phyloP scores from a whole-genome alignment of 179 eudicot species.

The Silene vulgaris region DNA sequence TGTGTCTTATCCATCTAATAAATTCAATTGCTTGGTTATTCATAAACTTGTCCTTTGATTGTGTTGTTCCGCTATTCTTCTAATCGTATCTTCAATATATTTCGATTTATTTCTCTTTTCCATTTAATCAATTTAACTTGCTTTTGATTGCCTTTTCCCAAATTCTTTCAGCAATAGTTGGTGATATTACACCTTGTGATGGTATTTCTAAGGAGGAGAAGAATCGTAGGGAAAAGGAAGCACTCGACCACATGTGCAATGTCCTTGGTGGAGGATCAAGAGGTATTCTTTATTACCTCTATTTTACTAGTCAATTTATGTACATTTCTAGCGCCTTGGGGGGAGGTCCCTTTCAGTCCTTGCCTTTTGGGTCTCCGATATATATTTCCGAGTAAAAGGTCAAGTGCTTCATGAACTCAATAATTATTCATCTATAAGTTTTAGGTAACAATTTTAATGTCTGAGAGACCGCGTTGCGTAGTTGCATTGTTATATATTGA shows the following conservation, averaged over 20 bases:
- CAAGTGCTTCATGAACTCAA: not conserved
- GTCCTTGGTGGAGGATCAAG: constrained; percentile 86
- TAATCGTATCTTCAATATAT: not conserved
- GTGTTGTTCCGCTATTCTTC: not conserved
- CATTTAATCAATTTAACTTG: too few species aligned
- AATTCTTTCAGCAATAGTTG: constrained; percentile 72
- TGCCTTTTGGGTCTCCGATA: not conserved
- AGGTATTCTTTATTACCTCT: constrained; percentile 38
- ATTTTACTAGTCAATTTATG: not conserved
- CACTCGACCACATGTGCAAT: constrained; percentile 74
- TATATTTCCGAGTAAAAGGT: not conserved
- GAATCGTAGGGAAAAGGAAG: constrained; percentile 75
- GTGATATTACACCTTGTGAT: constrained; percentile 88
- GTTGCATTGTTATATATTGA: not conserved
- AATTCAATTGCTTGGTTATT: not conserved
- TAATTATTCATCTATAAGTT: not conserved
- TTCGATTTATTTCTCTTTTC: not conserved
- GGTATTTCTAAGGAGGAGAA: constrained; percentile 84
- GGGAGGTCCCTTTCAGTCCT: not conserved
- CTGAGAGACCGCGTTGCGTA: not conserved
- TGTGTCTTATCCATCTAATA: not conserved
- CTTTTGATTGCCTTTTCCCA: not conserved
- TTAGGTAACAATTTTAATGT: too few species aligned
- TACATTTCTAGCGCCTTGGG: not conserved
- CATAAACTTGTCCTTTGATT: not conserved